Conservation (phyloP, 371 early-diverging fungal species). For the Nosema muscidifuracis region DNA sequence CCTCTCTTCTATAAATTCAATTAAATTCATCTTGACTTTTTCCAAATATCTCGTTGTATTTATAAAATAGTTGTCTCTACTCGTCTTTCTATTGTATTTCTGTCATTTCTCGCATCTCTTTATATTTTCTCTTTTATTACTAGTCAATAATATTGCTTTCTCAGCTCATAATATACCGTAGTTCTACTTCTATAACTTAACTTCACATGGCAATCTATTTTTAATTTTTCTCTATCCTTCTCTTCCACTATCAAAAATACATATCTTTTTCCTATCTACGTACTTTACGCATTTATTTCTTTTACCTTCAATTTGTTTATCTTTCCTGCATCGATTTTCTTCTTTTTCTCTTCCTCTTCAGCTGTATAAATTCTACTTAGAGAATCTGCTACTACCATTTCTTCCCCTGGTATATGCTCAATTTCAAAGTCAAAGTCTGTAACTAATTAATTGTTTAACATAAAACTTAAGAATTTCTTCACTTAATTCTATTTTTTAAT, state of each 20-base stretch:
- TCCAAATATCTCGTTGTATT: background rate
- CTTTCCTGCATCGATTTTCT: background rate
- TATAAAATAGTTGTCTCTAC: background rate
- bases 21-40: background rate
- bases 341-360: background rate
- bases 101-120: slow-evolving; percentile 27
- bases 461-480: too few species aligned
- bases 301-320: slow-evolving; percentile 3
- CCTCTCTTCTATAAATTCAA: background rate
- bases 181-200: slow-evolving; percentile 5
- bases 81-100: slow-evolving; percentile 13
- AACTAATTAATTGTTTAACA: too few species aligned
- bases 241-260: background rate
- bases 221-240: background rate
- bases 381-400: slow-evolving; percentile 30
- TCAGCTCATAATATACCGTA: background rate
- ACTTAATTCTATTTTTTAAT: too few species aligned
- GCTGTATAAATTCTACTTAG: slow-evolving; percentile 34
- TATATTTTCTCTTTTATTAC: background rate
- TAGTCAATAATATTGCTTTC: slow-evolving; percentile 24
- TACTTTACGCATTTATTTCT: background rate
- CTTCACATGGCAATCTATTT: slow-evolving; percentile 9
- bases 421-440: slow-evolving; percentile 30
- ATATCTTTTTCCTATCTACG: background rate
- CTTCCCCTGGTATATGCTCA: slow-evolving; percentile 35